A percentile compares a stretch with the other conserved stretches of the same genome.
Conservation (phyloP, 225 moss, liverwort and hornwort genomes). For the Sphagnum tenellum region DNA sequence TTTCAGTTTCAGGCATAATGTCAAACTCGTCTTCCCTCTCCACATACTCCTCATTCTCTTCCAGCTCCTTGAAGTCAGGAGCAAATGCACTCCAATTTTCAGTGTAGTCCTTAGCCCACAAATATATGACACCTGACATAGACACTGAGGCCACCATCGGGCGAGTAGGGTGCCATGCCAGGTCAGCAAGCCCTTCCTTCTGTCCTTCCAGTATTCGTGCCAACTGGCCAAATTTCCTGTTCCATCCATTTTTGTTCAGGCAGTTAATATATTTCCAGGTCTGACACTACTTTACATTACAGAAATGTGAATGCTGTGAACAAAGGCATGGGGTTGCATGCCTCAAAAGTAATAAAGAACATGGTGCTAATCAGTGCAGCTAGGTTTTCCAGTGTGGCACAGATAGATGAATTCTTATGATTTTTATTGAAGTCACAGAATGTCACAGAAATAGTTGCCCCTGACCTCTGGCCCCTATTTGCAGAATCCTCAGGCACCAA, state of each 20-base stretch:
- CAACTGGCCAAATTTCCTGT: conserved; percentile 89
- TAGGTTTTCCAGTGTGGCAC: background rate
- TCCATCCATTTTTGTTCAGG: background rate
- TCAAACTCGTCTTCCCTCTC: conserved; percentile 99
- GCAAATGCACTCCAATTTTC: conserved; percentile 99
- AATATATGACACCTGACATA: conserved; percentile 82
- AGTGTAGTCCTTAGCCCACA: conserved; percentile 99
- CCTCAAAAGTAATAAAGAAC: too few relatives aligned
- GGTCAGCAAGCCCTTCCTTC: conserved; percentile 94
- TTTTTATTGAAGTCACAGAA: too few relatives aligned
- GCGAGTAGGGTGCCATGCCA: conserved; percentile 97
- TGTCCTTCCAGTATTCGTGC: conserved; percentile 96
- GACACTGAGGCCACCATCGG: conserved; percentile 95
- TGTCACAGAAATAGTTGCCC: too few relatives aligned
- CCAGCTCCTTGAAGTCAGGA: conserved; percentile 97
- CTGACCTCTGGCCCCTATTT: too few relatives aligned
- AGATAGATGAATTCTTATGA: too few relatives aligned
- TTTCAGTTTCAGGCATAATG: conserved; percentile 73
- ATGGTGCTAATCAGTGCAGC: background rate
- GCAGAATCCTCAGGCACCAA: too few relatives aligned
- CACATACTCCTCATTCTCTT: conserved; percentile 98
- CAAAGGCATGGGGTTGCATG: too few relatives aligned
- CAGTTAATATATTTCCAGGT: too few relatives aligned
- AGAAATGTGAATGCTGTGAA: too few relatives aligned
- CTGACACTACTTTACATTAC: too few relatives aligned